phyloP scores from a whole-genome alignment of 2,329 filamentous ascomycete species.

The Xylariomycetidae sp. region DNA sequence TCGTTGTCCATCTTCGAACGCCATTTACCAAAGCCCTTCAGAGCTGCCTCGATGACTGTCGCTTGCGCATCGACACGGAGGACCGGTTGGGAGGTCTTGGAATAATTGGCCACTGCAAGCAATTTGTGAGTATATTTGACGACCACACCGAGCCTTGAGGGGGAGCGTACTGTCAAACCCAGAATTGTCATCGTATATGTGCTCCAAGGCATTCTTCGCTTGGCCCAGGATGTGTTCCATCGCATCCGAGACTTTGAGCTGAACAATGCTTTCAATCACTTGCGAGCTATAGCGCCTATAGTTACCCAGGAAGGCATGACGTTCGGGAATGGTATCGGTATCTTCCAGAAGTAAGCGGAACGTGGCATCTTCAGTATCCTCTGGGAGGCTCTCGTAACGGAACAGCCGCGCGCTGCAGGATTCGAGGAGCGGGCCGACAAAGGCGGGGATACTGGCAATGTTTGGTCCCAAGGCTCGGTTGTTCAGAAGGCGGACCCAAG shows the following conservation, averaged over 20 bases:
- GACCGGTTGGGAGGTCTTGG: slow-evolving; percentile 64
- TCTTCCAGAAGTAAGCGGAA: slow-evolving; percentile 83
- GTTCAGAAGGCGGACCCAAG: slow-evolving; percentile 78
- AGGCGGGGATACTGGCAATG: slow-evolving; percentile 51
- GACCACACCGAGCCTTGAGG: slow-evolving; percentile 1
- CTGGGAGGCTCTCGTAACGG: slow-evolving; percentile 79
- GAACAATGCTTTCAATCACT: slow-evolving; percentile 81
- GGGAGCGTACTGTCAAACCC: slow-evolving; percentile 55
- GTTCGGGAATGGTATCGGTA: slow-evolving; percentile 88
- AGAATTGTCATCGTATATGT: slow-evolving; percentile 66
- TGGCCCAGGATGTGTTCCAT: slow-evolving; percentile 80
- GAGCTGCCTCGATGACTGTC: slow-evolving; percentile 77
- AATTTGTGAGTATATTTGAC: slow-evolving; percentile 14
- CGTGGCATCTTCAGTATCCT: slow-evolving; percentile 74
- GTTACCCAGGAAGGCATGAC: slow-evolving; percentile 92
- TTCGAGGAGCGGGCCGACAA: slow-evolving; percentile 73
- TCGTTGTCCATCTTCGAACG: slow-evolving; percentile 26
- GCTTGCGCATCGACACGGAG: slow-evolving; percentile 84
- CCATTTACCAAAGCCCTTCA: slow-evolving; percentile 89
- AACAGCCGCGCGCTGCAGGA: slow-evolving; percentile 78
- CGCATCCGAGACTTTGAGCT: slow-evolving; percentile 75
- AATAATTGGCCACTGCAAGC: slow-evolving; percentile 47
- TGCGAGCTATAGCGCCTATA: slow-evolving; percentile 86
- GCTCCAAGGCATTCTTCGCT: slow-evolving; percentile 66
- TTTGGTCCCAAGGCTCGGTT: slow-evolving; percentile 61